Base-by-base conservation (phyloP, 768 basidiomycete genomes). In the Pisolithus marmoratus region DNA sequence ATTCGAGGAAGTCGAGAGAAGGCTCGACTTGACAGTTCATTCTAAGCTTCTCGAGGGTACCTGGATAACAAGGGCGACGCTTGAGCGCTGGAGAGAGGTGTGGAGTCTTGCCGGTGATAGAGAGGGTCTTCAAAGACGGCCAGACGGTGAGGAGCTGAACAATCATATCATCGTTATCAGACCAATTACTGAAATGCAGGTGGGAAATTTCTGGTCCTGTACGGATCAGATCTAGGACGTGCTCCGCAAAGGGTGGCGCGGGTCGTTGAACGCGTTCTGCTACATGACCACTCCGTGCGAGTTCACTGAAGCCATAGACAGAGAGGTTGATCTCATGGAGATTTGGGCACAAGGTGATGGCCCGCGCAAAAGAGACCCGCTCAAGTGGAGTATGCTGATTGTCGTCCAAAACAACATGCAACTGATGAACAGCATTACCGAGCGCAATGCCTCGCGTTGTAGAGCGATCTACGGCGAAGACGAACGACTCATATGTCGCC, bases 101-200 rank as follows among this genome's bases (percentile, higher is more conserved):
- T 8, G 84, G 82, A 0, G 69, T 70, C n/a, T 78, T 79, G 29
- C 84, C 85, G 52, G 78, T 75, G 38, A 85, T 73, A 47, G 76
- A 72, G 31, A 89, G 76, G 20, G 76, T 74, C 49, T 69, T 70
- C 50, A 89, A 67, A 15, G 75, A 71, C 2, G 84, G 75, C 79
- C 82, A 87, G 50, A 83, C 69, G 48, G 78, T 75, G 55, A 88
- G 78, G 38, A 89, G 76, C 64, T 85, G 82, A 44, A 74, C 68
- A 48, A 87, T 68, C 15, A 77, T 70, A 38, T 78, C 67, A 46
- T 74, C 67, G 60, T 84, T 81, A 54, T 82, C 78, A 11, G 86
- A 82, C 84, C 84, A 87, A 61, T 89, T 88, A 62, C 75, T 78
- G 60, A 89, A 83, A 50, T 77, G 76, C 5, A 89, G 72, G 5